phyloP scores from a whole-genome alignment of 2,329 filamentous ascomycete genomes.

The Cordyceps cicadae region DNA sequence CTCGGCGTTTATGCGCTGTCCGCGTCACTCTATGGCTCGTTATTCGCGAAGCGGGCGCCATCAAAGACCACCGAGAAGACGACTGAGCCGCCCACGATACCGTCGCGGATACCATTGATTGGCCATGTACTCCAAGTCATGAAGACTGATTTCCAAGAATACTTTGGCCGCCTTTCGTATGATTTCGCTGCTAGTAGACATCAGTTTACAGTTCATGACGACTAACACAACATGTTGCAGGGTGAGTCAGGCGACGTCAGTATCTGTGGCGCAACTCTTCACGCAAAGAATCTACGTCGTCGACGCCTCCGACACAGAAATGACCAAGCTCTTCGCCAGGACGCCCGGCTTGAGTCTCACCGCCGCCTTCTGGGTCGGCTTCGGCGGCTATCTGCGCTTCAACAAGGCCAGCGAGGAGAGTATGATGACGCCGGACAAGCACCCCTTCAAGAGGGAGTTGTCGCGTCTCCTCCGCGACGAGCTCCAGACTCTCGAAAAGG shows the following conservation, averaged over 20 bases:
- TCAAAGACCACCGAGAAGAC: background rate
- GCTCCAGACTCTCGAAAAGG: slow-evolving; percentile 3
- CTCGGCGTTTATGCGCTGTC: background rate
- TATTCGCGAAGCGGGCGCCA: background rate
- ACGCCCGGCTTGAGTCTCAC: slow-evolving; percentile 6
- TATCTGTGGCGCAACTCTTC: background rate
- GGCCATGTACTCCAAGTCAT: slow-evolving; percentile 3
- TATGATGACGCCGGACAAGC: slow-evolving; percentile 9
- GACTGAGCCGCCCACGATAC: slow-evolving; percentile 4
- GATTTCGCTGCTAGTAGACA: background rate
- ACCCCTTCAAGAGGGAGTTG: slow-evolving; percentile 8
- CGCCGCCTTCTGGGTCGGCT: slow-evolving; percentile 5
- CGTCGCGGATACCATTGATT: background rate
- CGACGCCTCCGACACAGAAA: slow-evolving; percentile 7
- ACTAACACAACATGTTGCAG: background rate
- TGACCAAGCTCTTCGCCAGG: slow-evolving; percentile 8
- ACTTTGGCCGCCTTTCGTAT: slow-evolving; percentile 9
- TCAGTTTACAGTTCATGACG: no score
- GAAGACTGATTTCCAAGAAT: slow-evolving; percentile 7
- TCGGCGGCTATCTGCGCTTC: slow-evolving; percentile 5
- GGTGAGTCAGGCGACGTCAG: slow-evolving; percentile 2
- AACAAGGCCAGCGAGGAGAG: slow-evolving; percentile 9
- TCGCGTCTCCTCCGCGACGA: slow-evolving; percentile 6
- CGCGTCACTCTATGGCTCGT: background rate
- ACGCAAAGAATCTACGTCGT: slow-evolving; percentile 5